Conservation (phyloP, 2,329 filamentous ascomycete genomes). For the Nemania sp. region DNA sequence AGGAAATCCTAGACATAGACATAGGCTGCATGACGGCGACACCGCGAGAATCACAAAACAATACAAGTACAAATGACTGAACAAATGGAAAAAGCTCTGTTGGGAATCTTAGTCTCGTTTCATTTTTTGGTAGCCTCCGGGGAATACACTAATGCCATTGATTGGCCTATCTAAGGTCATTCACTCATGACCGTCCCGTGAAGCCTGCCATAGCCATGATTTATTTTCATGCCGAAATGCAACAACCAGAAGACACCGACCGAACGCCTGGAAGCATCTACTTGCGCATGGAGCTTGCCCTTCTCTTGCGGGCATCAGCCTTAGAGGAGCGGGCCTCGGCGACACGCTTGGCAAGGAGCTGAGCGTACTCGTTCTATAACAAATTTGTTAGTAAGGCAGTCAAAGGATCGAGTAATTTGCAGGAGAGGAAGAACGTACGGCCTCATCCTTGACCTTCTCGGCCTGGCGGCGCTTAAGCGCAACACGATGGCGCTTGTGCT, state of each 20-base stretch:
- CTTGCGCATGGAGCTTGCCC: conserved; percentile 95
- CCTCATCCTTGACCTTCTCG: conserved; percentile 98
- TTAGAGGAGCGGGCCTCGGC: conserved; percentile 94
- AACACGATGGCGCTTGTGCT: conserved; percentile 99
- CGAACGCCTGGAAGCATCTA: conserved; percentile 65
- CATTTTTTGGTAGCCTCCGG: conserved; percentile 46
- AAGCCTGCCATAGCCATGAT: conserved; percentile 47
- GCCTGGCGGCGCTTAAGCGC: conserved; percentile 98
- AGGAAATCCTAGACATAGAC: conserved; percentile 1
- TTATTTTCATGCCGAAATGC: conserved; percentile 52
- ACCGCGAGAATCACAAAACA: conserved; percentile 6
- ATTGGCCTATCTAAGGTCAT: conserved; percentile 47
- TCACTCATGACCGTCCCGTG: conserved; percentile 45
- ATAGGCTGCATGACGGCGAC: not conserved
- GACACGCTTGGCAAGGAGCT: conserved; percentile 96
- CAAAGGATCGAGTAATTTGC: not conserved
- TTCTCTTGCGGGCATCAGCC: conserved; percentile 94
- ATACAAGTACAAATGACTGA: conserved; percentile 1
- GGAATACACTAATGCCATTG: conserved; percentile 48
- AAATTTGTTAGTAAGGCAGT: conserved; percentile 52
- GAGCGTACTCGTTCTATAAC: conserved; percentile 92
- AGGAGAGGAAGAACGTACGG: conserved; percentile 72
- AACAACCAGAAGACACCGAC: conserved; percentile 54
- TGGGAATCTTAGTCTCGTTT: conserved; percentile 49
- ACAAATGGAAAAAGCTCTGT: conserved; percentile 15